Evolutionary conservation across 352 stramenopile species (phyloP).

Genomic region (Globisporangium cederbergense): DNA sequence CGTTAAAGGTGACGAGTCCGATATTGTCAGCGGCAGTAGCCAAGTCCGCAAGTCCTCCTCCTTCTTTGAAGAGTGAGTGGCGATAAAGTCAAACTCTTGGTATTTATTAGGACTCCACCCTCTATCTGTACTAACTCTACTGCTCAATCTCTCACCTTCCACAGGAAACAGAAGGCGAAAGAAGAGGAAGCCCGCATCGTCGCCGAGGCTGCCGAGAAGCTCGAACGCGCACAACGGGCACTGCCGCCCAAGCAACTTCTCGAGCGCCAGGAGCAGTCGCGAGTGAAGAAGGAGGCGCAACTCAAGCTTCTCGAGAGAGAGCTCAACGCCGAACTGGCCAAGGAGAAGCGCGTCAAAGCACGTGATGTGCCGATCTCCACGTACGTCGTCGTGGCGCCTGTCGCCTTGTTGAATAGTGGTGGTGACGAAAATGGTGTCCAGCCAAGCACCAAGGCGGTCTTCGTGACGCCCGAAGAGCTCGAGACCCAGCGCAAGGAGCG

Average conservation of each 20-base stretch:
- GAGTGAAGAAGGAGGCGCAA: constrained; percentile 39
- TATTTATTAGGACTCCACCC: no score
- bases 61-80: constrained; percentile 50
- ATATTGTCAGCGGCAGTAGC: neutral
- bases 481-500: constrained; percentile 49
- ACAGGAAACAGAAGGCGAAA: constrained; percentile 42
- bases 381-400: constrained; percentile 25
- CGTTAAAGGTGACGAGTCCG: constrained; percentile 8
- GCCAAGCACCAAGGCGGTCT: neutral
- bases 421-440: neutral
- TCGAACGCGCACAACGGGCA: constrained; percentile 44
- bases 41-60: constrained; percentile 34
- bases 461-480: constrained; percentile 18
- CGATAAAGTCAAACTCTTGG: neutral
- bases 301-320: constrained; percentile 33
- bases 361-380: constrained; percentile 51
- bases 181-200: constrained; percentile 29
- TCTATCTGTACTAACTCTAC: neutral
- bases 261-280: constrained; percentile 40
- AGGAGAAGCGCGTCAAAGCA: constrained; percentile 40
- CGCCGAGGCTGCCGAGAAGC: constrained; percentile 24
- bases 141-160: neutral
- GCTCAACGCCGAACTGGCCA: constrained; percentile 29
- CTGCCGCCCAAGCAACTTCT: constrained; percentile 48
- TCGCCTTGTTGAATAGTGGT: constrained; percentile 14